Conservation (phyloP, 2,329 filamentous ascomycete species). For the Clonostachys chloroleuca region DNA sequence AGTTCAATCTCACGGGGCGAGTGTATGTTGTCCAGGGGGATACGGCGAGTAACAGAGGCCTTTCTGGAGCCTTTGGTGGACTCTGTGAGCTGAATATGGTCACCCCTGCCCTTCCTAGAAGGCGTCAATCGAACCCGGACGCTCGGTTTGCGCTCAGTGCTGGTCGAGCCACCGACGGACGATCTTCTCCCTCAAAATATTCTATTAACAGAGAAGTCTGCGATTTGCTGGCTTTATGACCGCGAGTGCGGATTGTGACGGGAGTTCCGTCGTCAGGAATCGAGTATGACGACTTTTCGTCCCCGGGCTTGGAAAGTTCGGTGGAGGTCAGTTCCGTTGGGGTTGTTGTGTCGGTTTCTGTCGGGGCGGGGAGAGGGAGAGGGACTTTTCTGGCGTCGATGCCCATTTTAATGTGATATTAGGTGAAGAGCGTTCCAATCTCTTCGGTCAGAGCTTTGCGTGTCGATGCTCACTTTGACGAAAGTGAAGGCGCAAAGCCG, state of each 20-base stretch:
- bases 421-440: too few relatives aligned
- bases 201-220: slow-evolving; percentile 92
- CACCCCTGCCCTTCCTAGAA: slow-evolving; percentile 63
- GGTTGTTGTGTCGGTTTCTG: slow-evolving; percentile 65
- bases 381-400: slow-evolving; percentile 51
- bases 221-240: slow-evolving; percentile 57
- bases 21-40: slow-evolving; percentile 38
- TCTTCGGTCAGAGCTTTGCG: too few relatives aligned
- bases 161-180: slow-evolving; percentile 34
- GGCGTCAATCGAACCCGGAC: slow-evolving; percentile 78
- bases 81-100: slow-evolving; percentile 85
- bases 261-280: slow-evolving; percentile 85
- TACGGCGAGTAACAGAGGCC: slow-evolving; percentile 50
- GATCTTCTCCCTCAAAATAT: slow-evolving; percentile 81
- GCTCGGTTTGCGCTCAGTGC: slow-evolving; percentile 70
- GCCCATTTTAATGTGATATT: slow-evolving; percentile 34
- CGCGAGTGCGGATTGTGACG: slow-evolving; percentile 81
- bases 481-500: too few relatives aligned
- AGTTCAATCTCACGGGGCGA: not conserved
- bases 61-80: slow-evolving; percentile 69
- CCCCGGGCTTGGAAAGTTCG: slow-evolving; percentile 64
- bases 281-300: slow-evolving; percentile 71
- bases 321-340: slow-evolving; percentile 59
- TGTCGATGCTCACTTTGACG: too few relatives aligned
- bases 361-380: slow-evolving; percentile 69